Evolutionary conservation across 495 filamentous ascomycete genomes (phyloP), one percentile per base, ranked within the genome.

Genomic region (Coniosporium apollinis): DNA sequence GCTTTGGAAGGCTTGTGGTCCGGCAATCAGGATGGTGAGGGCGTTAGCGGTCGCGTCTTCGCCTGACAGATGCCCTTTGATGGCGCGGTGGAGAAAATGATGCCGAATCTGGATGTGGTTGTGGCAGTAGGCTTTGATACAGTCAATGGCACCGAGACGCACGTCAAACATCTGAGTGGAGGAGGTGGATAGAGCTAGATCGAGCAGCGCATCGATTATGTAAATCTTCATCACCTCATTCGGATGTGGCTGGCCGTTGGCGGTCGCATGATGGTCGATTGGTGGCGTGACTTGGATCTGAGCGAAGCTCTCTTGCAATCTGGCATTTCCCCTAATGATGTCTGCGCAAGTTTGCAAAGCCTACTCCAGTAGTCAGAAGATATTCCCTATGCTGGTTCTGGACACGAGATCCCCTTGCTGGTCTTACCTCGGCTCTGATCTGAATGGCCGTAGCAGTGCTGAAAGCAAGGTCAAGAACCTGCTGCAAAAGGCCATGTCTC

Each of bases 171-270:
- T 64, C 39, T 72, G 62, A 29, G 72, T 62, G 2, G 76, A 60
- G 13, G 66, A 57, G 22, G 79, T 67, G 29, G 69, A 72, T n/a
- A 97, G 59, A 3, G 76, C 75, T 22, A 94, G 62, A 47, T 94
- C 85, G 31, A 97, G 65, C n/a, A 96, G 61, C 7, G 79, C 89
- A 54, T 94, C 85, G 42, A 97, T 93, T 15, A 96, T 81, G 60
- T 86, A 92, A 26, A 86, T 69, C 43, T 64, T 76, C 24, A 69
- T 57, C 21, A 70, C 58, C 4, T 58, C 62, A 37, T 65, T 73
- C 39, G 53, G 42, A 34, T 65, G 59, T 11, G 56, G 59, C 37
- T 66, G 67, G 34, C 44, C 45, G 15, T 32, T 16, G 9, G 24
- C 24, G 1, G 24, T 26, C 13, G 9, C 24, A 9, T 13, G 9